Evolutionary conservation across 495 filamentous ascomycete species (phyloP), one percentile per base, ranked within the genome.

Genomic region (Chaetomidium leptoderma): DNA sequence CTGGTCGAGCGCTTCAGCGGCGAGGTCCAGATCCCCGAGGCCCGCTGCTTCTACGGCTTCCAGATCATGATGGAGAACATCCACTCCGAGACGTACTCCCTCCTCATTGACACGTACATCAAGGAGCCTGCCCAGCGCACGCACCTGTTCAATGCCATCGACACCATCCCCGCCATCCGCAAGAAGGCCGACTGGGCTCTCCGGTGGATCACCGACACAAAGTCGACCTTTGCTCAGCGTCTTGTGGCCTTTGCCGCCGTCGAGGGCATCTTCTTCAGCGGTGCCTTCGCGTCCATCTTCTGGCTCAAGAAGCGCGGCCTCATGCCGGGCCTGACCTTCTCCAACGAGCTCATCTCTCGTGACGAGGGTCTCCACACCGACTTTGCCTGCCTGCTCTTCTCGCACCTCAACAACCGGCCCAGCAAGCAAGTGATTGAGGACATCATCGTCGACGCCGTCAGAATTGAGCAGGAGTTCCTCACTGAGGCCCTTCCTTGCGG

Each of bases 11-110:
- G 93, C 63, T 98, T 98, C 84, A 92, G 88, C 62, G 89, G 87
- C 48, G 93, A 98, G 76, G 92, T 98, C 27, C 93, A 98, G 78
- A 85, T 96, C 61, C 92, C 93, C 33, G 93, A 98, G 78, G 93
- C 93, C 55, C 91, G 93, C 72, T 97, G 93, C 86, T 98, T 98
- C 84, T 98, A 98, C 73, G 93, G 93, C 63, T 99, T 99, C 83
- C 93, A 99, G 78, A 99, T 99, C 80, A 99, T 99, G 93, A 97
- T 99, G 89, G 93, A 99, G 84, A 99, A 99, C 79, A 97, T 99
- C 68, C 93, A 99, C 84, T 95, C 93, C 27, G 93, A 99, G 78
- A 99, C 93, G 46, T 99, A 99, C 83, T 97, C 92, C 33, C 85
- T 99, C 14, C 86, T 99, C 64, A 99, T 99, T 72, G 93, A 99